Evolutionary conservation across 768 basidiomycete species (phyloP).

Genomic region (Tylopilus balloui): DNA sequence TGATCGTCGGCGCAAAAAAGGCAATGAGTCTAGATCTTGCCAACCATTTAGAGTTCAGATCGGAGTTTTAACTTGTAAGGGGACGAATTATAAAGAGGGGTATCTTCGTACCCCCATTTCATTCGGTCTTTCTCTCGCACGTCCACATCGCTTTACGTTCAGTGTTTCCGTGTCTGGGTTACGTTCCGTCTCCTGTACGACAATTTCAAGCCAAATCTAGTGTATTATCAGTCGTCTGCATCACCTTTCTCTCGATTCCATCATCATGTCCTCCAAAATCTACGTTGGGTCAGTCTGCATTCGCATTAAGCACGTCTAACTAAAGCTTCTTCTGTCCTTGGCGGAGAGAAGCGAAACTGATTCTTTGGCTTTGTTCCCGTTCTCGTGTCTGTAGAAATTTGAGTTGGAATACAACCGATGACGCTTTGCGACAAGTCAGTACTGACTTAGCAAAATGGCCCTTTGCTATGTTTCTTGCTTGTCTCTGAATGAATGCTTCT

Average conservation of each 20-base stretch:
- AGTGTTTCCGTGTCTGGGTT: constrained; percentile 53
- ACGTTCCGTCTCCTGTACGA: constrained; percentile 50
- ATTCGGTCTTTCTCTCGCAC: constrained; percentile 41
- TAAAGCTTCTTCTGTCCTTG: constrained; percentile 43
- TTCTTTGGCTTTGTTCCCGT: constrained; percentile 40
- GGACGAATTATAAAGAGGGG: constrained; percentile 41
- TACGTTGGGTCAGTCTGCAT: constrained; percentile 91
- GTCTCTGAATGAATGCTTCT: constrained; percentile 30
- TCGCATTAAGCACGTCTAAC: constrained; percentile 42
- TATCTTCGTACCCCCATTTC: constrained; percentile 29
- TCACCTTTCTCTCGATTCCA: constrained; percentile 20
- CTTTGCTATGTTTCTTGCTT: constrained; percentile 44
- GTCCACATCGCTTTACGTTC: constrained; percentile 45
- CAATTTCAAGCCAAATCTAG: constrained; percentile 44
- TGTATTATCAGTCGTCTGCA: constrained; percentile 41
- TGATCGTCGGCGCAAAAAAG: constrained; percentile 22
- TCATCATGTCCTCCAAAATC: constrained; percentile 67
- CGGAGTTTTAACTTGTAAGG: constrained; percentile 48
- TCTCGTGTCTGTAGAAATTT: constrained; percentile 70
- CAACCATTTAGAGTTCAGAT: constrained; percentile 27
- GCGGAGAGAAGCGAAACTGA: constrained; percentile 51
- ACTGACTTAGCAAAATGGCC: constrained; percentile 35
- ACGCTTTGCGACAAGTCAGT: constrained; percentile 84
- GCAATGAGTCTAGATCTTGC: constrained; percentile 23
- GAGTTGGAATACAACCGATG: constrained; percentile 96